Evolutionary conservation across 2,329 filamentous ascomycete species (phyloP), one percentile per base, ranked within the genome.

Genomic region (Hypoxylon sp.): DNA sequence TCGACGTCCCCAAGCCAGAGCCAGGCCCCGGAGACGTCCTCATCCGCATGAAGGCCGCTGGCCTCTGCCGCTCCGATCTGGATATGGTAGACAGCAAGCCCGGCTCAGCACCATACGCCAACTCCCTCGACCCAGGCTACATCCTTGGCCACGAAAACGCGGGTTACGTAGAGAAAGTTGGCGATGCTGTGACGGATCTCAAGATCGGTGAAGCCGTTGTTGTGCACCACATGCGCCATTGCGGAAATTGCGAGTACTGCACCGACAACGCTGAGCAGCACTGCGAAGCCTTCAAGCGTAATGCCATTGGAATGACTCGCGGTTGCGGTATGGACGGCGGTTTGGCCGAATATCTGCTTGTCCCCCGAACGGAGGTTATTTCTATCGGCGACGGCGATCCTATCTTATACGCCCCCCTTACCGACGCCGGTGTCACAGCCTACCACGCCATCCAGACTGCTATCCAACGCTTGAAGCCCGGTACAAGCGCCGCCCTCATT

Each of bases 51-150:
- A 63, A 64, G 23, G 69, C 67, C 7, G 69, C 69, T 12, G 69
- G 69, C 12, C 69, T 71, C 12, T 71, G 67, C 51, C 67, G 65
- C 3, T 68, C 67, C 11, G 69, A 71, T 55, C 47, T 71, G 2
- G 69, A 69, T 56, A 68, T 71, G 69, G 56, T 71, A 12, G 69
- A 71, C 52, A 71, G 67, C 67, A 45, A 60, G 50, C 68, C 65
- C 6, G 68, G 68, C n/a, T 68, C 67, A 5, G 55, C 58, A 14
- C 69, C 69, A 2, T 71, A 69, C 61, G 69, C 69, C 14, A 60
- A 63, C 52, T 66, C 61, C 5, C 52, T 71, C 27, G 64, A 64
- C 27, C 55, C 61, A 19, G 59, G 65, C 21, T 71, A 69, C 47
- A 65, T 66, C 30, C 62, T 71, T 0, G 67, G 69, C 19, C 69